phyloP scores from a whole-genome alignment of 768 basidiomycete species.

The Pleurotus sapidus region DNA sequence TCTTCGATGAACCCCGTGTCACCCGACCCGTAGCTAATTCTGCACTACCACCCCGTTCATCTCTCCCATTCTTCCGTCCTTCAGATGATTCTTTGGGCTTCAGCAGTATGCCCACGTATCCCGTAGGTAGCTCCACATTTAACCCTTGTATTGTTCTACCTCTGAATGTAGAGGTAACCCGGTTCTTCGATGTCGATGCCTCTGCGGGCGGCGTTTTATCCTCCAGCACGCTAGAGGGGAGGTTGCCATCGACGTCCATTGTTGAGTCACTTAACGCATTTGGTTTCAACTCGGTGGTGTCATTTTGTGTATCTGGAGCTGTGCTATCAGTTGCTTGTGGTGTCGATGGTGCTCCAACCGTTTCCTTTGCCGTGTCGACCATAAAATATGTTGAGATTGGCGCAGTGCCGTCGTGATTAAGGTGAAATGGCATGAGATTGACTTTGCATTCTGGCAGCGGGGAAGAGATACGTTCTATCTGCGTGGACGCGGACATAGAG shows the following conservation, averaged over 20 bases:
- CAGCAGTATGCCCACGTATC: slow-evolving; percentile 69
- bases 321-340: too few species aligned
- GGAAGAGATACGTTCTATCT: background rate
- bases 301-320: too few species aligned
- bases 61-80: slow-evolving; percentile 9
- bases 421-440: slow-evolving; percentile 82
- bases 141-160: slow-evolving; percentile 74
- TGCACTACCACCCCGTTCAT: slow-evolving; percentile 8
- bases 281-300: background rate
- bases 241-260: slow-evolving; percentile 19
- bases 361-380: slow-evolving; percentile 39
- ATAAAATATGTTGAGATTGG: slow-evolving; percentile 74
- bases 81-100: background rate
- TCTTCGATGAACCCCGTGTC: slow-evolving; percentile 24
- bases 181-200: slow-evolving; percentile 12
- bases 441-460: slow-evolving; percentile 46
- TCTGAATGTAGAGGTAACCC: slow-evolving; percentile 65
- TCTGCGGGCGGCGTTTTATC: too few species aligned
- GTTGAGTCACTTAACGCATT: slow-evolving; percentile 16
- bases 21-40: slow-evolving; percentile 18
- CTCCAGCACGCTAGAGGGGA: too few species aligned
- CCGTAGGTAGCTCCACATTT: slow-evolving; percentile 55
- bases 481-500: background rate
- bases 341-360: slow-evolving; percentile 20
- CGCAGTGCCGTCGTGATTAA: slow-evolving; percentile 67